Conservation (phyloP, 2,329 filamentous ascomycete genomes). For the Cercospora canescens region DNA sequence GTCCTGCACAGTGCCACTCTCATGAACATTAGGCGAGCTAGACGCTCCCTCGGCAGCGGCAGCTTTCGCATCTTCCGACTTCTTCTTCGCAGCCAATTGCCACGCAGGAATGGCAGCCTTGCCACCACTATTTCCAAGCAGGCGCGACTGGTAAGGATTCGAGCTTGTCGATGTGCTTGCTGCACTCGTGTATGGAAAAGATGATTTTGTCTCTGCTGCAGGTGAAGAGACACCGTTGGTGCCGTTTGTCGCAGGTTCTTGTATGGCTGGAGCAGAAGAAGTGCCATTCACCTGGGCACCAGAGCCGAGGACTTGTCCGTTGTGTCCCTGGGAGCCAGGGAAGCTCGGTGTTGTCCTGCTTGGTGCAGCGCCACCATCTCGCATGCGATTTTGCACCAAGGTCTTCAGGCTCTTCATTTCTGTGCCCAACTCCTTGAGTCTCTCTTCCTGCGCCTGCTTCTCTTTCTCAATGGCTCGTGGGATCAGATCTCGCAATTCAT, state of each 20-base stretch:
- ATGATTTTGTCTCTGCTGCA: constrained; percentile 17
- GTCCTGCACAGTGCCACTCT: constrained; percentile 28
- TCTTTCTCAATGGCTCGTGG: constrained; percentile 87
- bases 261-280: constrained; percentile 6
- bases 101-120: constrained; percentile 53
- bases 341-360: constrained; percentile 28
- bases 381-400: constrained; percentile 67
- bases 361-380: constrained; percentile 22
- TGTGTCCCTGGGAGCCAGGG: constrained; percentile 9
- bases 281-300: constrained; percentile 16
- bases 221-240: constrained; percentile 10
- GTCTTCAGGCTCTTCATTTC: constrained; percentile 94
- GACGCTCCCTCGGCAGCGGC: constrained; percentile 29
- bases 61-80: constrained; percentile 48
- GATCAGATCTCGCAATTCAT: constrained; percentile 77
- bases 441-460: constrained; percentile 76
- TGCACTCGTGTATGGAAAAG: constrained; percentile 23
- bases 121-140: constrained; percentile 28
- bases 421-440: constrained; percentile 78
- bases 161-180: constrained; percentile 17
- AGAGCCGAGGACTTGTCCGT: constrained; percentile 25
- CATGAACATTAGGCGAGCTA: constrained; percentile 19
- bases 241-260: constrained; percentile 26
- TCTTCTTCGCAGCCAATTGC: constrained; percentile 54
- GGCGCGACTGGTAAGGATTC: constrained; percentile 28